Evolutionary conservation across 495 filamentous ascomycete species (phyloP).

Genomic region (Extremus antarcticus): DNA sequence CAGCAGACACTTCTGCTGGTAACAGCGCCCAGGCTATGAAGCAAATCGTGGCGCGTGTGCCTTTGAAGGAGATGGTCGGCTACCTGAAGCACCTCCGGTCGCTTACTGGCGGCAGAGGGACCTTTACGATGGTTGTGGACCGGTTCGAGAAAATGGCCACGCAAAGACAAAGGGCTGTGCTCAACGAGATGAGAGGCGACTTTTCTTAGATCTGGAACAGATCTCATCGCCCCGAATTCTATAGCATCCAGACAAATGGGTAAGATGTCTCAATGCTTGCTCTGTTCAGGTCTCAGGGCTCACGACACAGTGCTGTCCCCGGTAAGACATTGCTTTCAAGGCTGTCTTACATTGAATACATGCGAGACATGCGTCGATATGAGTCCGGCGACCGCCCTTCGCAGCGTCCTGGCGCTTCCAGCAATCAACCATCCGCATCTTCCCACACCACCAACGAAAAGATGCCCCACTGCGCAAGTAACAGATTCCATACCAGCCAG

Average conservation of each 20-base stretch:
- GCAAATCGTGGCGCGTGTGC: constrained; percentile 72
- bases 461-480: background rate
- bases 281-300: background rate
- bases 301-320: too few species aligned
- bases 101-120: constrained; percentile 78
- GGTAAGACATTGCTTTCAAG: too few species aligned
- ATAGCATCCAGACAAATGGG: background rate
- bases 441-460: too few species aligned
- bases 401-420: too few species aligned
- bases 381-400: too few species aligned
- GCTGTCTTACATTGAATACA: too few species aligned
- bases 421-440: too few species aligned
- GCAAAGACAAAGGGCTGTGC: constrained; percentile 46
- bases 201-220: background rate
- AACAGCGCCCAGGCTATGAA: constrained; percentile 20
- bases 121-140: constrained; percentile 86
- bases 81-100: constrained; percentile 85
- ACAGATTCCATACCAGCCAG: background rate
- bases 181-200: constrained; percentile 32
- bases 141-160: constrained; percentile 76
- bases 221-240: too few species aligned
- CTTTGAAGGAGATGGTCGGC: constrained; percentile 92
- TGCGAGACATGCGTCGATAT: too few species aligned
- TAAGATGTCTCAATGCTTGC: background rate
- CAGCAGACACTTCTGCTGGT: background rate